Evolutionary conservation across 768 basidiomycete genomes (phyloP), one percentile per base, ranked within the genome.

Genomic region (Phlebiopsis flavidoalba): DNA sequence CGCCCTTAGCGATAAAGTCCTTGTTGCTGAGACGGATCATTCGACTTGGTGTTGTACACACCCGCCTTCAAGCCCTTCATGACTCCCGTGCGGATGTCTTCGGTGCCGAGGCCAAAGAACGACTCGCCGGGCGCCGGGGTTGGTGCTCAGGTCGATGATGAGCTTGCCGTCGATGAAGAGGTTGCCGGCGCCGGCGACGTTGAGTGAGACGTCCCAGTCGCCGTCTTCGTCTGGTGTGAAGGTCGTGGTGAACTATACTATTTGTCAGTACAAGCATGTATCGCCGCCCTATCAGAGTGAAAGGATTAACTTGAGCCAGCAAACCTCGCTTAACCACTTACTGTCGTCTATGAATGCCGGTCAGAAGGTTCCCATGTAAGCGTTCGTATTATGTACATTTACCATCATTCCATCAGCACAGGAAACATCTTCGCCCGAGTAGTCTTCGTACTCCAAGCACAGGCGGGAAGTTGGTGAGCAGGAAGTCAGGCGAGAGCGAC

Each of bases 181-280:
- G 64, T 79, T 81, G 22, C 77, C 80, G 6, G 66, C 58, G 21
- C 80, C 80, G 15, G 78, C 76, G 51, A 79, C 63, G 64, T 70
- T 78, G 57, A 81, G 66, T 2, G 78, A 79, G 52, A 87, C 70
- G 57, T 82, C 78, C 74, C 80, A 77, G 66, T 83, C 75, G 22
- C 82, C 76, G 69, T 77, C 69, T 74, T 83, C 75, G 66, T 84
- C 76, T 40, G 83, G 83, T 33, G 73, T 70, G 69, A 84, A 81
- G 35, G 67, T 75, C 6, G 79, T 70, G 6, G 74, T 72, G 53
- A 75, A 78, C 78, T 80, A 35, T 33, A 26, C 4, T 12, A 21
- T 17, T 15, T 19, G 24, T 35, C 19, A 49, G 47, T 49, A 26
- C 5, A 8, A 12, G 3, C 24, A 49, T 8, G 2, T 21, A 21